Percentiles rank a stretch among this genome's conserved stretches.
Conservation (phyloP, 2,329 filamentous ascomycete genomes). For the Rutstroemia sydowiana region DNA sequence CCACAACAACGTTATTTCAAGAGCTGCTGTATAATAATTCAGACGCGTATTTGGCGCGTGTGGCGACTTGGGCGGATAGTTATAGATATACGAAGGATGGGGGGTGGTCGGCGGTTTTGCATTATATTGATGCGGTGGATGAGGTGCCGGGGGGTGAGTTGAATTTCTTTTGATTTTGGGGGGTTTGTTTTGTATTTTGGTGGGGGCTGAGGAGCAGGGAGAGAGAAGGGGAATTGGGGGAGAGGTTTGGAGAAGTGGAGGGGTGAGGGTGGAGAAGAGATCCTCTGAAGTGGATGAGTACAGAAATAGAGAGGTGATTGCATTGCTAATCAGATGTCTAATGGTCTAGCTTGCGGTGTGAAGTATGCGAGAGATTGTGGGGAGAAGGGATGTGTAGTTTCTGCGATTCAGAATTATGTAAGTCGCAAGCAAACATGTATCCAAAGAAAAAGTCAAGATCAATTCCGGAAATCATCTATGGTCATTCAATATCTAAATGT, state of each 20-base stretch:
- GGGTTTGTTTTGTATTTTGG: neutral
- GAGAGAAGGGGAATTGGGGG: neutral
- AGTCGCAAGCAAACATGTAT: neutral
- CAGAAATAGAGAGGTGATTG: neutral
- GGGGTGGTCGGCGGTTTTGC: conserved; percentile 53
- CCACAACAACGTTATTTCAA: conserved; percentile 51
- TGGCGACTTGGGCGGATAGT: conserved; percentile 61
- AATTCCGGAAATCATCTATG: too few relatives aligned
- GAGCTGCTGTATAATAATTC: conserved; percentile 47
- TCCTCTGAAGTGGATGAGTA: too few relatives aligned
- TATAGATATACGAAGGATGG: conserved; percentile 56
- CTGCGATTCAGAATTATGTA: conserved; percentile 30
- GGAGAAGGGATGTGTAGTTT: conserved; percentile 53
- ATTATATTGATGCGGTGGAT: conserved; percentile 65
- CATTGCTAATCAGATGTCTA: neutral
- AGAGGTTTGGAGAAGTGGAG: neutral
- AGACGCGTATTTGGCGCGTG: conserved; percentile 51
- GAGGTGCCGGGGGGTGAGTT: conserved; percentile 39
- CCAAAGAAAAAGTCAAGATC: too few relatives aligned
- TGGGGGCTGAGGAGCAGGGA: too few relatives aligned
- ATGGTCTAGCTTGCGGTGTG: conserved; percentile 42
- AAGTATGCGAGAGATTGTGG: conserved; percentile 56
- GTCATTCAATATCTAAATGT: too few relatives aligned
- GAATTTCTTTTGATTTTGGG: too few relatives aligned
- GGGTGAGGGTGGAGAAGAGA: neutral